Conservation (phyloP, 2,329 filamentous ascomycete genomes). For the Curvularia spicifera region DNA sequence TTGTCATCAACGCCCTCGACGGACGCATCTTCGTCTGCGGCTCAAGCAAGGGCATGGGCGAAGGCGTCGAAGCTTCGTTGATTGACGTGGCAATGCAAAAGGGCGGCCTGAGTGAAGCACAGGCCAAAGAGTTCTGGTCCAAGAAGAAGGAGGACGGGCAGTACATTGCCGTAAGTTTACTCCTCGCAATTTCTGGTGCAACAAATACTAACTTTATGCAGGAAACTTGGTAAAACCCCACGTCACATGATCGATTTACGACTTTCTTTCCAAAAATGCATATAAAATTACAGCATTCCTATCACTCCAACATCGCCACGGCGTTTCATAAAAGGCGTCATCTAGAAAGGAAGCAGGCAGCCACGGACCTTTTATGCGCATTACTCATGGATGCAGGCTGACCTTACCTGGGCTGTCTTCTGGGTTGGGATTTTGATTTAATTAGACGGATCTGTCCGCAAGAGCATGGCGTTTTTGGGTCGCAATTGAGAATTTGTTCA, state of each 20-base stretch:
- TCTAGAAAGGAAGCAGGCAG: constrained; percentile 11
- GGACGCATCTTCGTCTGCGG: constrained; percentile 96
- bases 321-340: constrained; percentile 18
- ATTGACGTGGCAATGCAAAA: constrained; percentile 92
- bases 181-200: background rate
- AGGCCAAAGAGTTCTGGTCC: constrained; percentile 87
- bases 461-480: constrained; percentile 17
- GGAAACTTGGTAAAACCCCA: constrained; percentile 15
- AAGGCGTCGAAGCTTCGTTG: constrained; percentile 87
- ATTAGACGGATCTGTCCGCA: constrained; percentile 15
- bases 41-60: constrained; percentile 94
- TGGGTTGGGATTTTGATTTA: constrained; percentile 4
- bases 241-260: constrained; percentile 3
- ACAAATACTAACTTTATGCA: constrained; percentile 4
- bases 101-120: constrained; percentile 81
- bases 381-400: background rate
- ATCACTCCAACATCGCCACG: constrained; percentile 16
- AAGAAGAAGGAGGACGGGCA: constrained; percentile 91
- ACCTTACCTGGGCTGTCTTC: constrained; percentile 5
- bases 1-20: constrained; percentile 94
- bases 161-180: constrained; percentile 78
- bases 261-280: constrained; percentile 6
- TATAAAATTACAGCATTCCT: constrained; percentile 10
- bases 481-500: background rate
- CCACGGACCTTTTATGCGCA: constrained; percentile 4